Base-by-base conservation (phyloP, 2,329 filamentous ascomycete species). In the Colletotrichum euphorbiae region DNA sequence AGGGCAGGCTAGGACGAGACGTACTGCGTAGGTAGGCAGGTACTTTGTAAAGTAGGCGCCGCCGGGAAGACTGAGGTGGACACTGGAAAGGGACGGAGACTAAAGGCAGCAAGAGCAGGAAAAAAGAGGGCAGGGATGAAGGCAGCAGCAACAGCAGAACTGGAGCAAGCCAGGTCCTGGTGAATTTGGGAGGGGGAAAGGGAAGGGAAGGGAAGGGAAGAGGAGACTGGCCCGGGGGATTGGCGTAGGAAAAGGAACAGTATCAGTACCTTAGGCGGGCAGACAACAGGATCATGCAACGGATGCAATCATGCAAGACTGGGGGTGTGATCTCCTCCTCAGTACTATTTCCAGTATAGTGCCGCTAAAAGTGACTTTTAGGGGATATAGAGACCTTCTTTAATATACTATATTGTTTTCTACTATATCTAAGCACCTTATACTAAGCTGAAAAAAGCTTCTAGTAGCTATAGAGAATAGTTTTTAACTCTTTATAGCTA, bases 191-290 rank as follows among this genome's bases (percentile, higher is more conserved):
- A 36, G 31, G 43, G 60, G 46, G 52, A 42, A 36, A 58, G 46
- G 17, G 57, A 52, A 46, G 52, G 31, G 36, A 36, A 58, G 46
- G 17, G 57, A 52, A 46, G 52, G 31, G 36, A 58, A 19, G 36
- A 38, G 36, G 36, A 38, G 36, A 38, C 36, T 38, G 36, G 9
- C 36, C 9, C 36, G 13, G 5, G 5, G 28, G 28, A 38, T 15
- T 12, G 11, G 36, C 36, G 46, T 24, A 15, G 24, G 19, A 15
- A 50, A 21, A 17, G 21, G 19, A 28, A 50, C 24, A 31, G n/a
- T n/a, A n/a, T n/a, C n/a, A n/a, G n/a, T n/a, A n/a, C n/a, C n/a
- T n/a, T n/a, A n/a, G 9, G 46, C 19, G n/a, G 33, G 33, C 33
- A 50, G 21, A 50, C 46, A 50, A 24, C 7, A 50, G 46, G 24